A percentile compares a stretch with the other conserved stretches of the same genome.
These are phyloP conservation scores for barrel medic (Medicago truncatula) DNA, from an alignment of 306 rosid species.

Conservation along the genomic window MtrunA17r5.0-ANR NC_053045.1:54697501-54698000, in stretches of 20 bases:
- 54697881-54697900: conserved; percentile 79
- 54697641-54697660: conserved; percentile 79
- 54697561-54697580: conserved; percentile 53
- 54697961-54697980: conserved; percentile 78
- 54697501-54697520: conserved; percentile 49
- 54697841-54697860: conserved; percentile 49
- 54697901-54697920: conserved; percentile 71
- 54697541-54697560: conserved; percentile 46
- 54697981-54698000: conserved; percentile 73
- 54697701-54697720: conserved; percentile 68
- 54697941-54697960: conserved; percentile 79
- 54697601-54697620: conserved; percentile 79
- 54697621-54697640: conserved; percentile 93
- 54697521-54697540: conserved; percentile 61
- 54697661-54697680: conserved; percentile 75
- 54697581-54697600: conserved; percentile 86
- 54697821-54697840: conserved; percentile 55
- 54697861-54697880: conserved; percentile 58
- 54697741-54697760: conserved; percentile 76
- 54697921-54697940: conserved; percentile 67
- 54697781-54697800: conserved; percentile 77
- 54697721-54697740: conserved; percentile 61
- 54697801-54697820: conserved; percentile 71
- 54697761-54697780: no score
- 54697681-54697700: conserved; percentile 90